These are phyloP conservation scores for Halophytophthora batemanensis DNA, from an alignment of 352 stramenopile genomes.

Conservation along the genomic window DNA sequence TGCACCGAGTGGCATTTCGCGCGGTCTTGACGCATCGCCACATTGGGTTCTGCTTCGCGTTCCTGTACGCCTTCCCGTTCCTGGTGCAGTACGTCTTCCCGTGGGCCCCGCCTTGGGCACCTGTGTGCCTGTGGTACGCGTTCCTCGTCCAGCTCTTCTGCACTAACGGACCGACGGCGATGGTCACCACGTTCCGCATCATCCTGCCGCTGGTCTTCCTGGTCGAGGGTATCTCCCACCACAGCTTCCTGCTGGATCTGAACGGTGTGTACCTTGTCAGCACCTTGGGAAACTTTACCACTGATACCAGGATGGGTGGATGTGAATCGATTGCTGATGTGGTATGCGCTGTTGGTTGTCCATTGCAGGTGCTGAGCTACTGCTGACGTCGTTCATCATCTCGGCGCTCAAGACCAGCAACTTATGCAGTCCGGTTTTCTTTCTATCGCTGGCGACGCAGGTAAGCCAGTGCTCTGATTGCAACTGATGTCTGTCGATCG, in stretches of 20 bases:
- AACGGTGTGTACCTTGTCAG: conserved; percentile 64
- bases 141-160: conserved; percentile 89
- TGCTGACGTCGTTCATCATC: conserved; percentile 84
- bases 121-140: conserved; percentile 88
- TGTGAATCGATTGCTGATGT: conserved; percentile 1
- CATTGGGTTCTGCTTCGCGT: conserved; percentile 86
- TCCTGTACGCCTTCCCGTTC: conserved; percentile 85
- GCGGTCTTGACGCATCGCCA: conserved; percentile 81
- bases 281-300: too few relatives aligned
- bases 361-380: conserved; percentile 62
- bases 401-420: conserved; percentile 86
- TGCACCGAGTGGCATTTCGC: conserved; percentile 80
- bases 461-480: conserved; percentile 15
- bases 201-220: conserved; percentile 83
- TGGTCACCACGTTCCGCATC: conserved; percentile 85
- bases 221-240: conserved; percentile 83
- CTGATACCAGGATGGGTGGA: neutral
- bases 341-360: neutral
- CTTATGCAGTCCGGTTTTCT: conserved; percentile 79
- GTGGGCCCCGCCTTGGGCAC: conserved; percentile 85
- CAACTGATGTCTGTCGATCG: neutral
- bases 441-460: conserved; percentile 78
- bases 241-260: conserved; percentile 88
- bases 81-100: conserved; percentile 86
- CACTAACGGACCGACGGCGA: conserved; percentile 74